These are phyloP conservation scores for Dovyalis caffra DNA, from an alignment of 345 rosid species.

Conservation along the genomic window DNA sequence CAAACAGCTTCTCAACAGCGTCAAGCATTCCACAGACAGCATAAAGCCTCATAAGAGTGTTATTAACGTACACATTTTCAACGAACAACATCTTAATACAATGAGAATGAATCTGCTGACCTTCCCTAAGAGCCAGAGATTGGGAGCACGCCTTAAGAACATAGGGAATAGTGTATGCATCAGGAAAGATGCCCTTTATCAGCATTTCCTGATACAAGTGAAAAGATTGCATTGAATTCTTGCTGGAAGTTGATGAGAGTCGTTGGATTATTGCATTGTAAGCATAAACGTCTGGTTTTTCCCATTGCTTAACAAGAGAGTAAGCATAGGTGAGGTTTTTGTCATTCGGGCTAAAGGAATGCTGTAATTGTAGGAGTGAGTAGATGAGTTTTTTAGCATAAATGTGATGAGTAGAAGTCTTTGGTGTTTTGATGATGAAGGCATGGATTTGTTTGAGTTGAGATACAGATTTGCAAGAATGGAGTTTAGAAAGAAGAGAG, in stretches of 20 bases:
- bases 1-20: conserved; percentile 37
- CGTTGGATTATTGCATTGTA: conserved; percentile 42
- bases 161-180: conserved; percentile 41
- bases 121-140: conserved; percentile 28
- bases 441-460: conserved; percentile 43
- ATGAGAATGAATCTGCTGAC: conserved; percentile 44
- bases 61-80: conserved; percentile 40
- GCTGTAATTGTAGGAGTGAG: not conserved
- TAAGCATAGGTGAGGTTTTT: conserved; percentile 23
- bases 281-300: conserved; percentile 7
- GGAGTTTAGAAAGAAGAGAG: conserved; percentile 20
- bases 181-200: conserved; percentile 30
- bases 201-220: conserved; percentile 37
- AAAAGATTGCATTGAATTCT: conserved; percentile 17
- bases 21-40: conserved; percentile 33
- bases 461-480: conserved; percentile 29
- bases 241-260: conserved; percentile 14
- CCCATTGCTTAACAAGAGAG: conserved; percentile 15
- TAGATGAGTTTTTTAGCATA: conserved; percentile 13
- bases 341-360: conserved; percentile 1
- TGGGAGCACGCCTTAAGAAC: conserved; percentile 44
- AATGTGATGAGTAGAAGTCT: conserved; percentile 19
- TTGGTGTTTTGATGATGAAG: conserved; percentile 25
- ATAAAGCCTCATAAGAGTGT: conserved; percentile 47
- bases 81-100: conserved; percentile 32